Conservation (phyloP, 352 stramenopile species). For the Phytopythium ostracodes region DNA sequence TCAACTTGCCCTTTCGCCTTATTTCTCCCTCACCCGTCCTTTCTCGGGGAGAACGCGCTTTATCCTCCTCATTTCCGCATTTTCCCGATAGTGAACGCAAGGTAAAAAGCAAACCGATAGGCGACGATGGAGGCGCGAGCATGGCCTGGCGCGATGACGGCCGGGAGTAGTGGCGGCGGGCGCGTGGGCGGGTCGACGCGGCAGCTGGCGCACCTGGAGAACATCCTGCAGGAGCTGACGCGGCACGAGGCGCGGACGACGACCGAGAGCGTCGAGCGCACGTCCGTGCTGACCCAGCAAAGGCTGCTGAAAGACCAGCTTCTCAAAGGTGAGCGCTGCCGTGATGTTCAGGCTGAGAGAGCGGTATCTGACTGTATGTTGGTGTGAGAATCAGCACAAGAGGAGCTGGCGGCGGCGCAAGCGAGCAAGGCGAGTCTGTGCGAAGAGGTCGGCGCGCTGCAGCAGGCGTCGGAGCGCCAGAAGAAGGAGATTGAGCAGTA, state of each 20-base stretch:
- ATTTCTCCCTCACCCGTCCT: too few relatives aligned
- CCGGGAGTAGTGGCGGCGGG: not conserved
- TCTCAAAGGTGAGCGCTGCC: constrained; percentile 26
- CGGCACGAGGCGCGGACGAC: constrained; percentile 43
- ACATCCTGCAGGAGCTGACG: constrained; percentile 46
- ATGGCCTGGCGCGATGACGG: not conserved
- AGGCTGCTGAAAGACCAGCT: constrained; percentile 60
- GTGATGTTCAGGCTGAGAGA: too few relatives aligned
- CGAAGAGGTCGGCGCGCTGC: constrained; percentile 50
- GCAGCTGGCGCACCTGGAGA: constrained; percentile 45
- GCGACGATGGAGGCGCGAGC: not conserved
- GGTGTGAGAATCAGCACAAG: constrained; percentile 42
- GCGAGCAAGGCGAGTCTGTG: constrained; percentile 46
- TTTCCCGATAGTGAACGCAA: not conserved
- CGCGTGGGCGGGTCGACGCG: constrained; percentile 7
- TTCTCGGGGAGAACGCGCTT: not conserved
- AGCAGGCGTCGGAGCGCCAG: constrained; percentile 42
- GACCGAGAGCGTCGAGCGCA: constrained; percentile 38
- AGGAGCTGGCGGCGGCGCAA: constrained; percentile 44
- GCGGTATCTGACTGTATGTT: constrained; percentile 1
- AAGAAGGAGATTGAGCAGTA: constrained; percentile 38
- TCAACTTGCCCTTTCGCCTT: not conserved
- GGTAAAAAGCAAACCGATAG: not conserved
- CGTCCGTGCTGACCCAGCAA: constrained; percentile 38
- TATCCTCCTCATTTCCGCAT: not conserved